Base-by-base conservation (phyloP, 192 early-diverging fungal genomes). In the Coemansia aciculifera region DNA sequence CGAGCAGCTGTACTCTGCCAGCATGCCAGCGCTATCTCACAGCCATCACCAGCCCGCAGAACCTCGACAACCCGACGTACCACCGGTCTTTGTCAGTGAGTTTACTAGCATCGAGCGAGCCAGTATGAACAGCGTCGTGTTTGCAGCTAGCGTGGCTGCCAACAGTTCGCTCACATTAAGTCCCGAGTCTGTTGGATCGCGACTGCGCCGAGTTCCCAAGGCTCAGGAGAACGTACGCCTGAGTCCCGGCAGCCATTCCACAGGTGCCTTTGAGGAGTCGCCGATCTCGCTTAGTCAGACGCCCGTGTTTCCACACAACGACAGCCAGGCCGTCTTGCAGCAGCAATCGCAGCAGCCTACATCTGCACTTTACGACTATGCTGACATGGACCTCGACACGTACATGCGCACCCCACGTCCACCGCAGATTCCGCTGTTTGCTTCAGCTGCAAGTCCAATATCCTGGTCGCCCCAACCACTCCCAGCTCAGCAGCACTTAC, bases 201-300 rank as follows among this genome's bases (percentile, higher is more conserved):
- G 75, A 0, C 59, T 83, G 37, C 80, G 75, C 13, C 62, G 80
- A 10, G 69, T 83, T 29, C 66, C 80, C 32, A 77, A 83, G 69
- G 69, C 66, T 0, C 79, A 71, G 2, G 71, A 68, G 21, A 67
- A 70, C 19, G 64, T 82, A 36, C 61, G 36, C 31, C 38, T 3
- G 17, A 13, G 37, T 9, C 63, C 27, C 21, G 59, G 52, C 32
- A 59, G 51, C 29, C 59, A 27, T 9, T 52, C 56, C 17, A 19
- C 38, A 1, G 66, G 21, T 1, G 42, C 12, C 10, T 56, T 46
- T 5, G 66, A 52, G 67, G 29, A 32, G 32, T 69, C 46, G 27
- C 34, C 67, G 36, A 39, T 29, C 5, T 62, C 59, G 3, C 34
- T 67, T 1, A n/a, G 52, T 4, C 56, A 73, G 6, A 31, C 60